Conservation (phyloP, 2,329 filamentous ascomycete species). For the Aspergillus alliaceus region DNA sequence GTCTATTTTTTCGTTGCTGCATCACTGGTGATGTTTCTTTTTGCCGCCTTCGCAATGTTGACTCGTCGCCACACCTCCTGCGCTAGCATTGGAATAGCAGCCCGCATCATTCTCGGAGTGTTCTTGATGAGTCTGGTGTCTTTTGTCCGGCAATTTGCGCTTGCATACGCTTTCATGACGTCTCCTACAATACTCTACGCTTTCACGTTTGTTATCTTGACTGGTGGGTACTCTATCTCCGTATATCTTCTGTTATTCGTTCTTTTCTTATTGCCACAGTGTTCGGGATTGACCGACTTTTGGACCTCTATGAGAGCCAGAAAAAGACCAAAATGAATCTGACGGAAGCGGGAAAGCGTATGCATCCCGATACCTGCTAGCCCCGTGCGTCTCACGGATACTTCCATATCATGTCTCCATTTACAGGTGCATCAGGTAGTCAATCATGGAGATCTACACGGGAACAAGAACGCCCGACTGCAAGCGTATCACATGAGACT, state of each 20-base stretch:
- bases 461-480: neutral
- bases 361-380: conserved; percentile 12
- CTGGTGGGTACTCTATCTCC: conserved; percentile 23
- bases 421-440: neutral
- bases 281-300: conserved; percentile 36
- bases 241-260: neutral
- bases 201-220: conserved; percentile 32
- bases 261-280: conserved; percentile 24
- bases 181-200: conserved; percentile 40
- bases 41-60: conserved; percentile 34
- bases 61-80: conserved; percentile 27
- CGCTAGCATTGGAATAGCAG: conserved; percentile 25
- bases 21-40: conserved; percentile 36
- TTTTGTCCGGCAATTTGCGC: conserved; percentile 32
- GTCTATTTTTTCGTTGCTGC: conserved; percentile 42
- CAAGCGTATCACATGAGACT: neutral
- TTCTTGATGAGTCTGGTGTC: conserved; percentile 29
- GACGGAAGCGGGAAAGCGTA: conserved; percentile 25
- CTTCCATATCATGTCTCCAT: neutral
- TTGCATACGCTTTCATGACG: conserved; percentile 42
- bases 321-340: conserved; percentile 20
- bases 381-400: conserved; percentile 6
- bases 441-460: neutral
- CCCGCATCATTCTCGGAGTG: conserved; percentile 30
- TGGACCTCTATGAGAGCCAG: conserved; percentile 27